These are phyloP conservation scores for Boletus sensibilis DNA, from an alignment of 768 basidiomycete genomes.

Conservation along the genomic window DNA sequence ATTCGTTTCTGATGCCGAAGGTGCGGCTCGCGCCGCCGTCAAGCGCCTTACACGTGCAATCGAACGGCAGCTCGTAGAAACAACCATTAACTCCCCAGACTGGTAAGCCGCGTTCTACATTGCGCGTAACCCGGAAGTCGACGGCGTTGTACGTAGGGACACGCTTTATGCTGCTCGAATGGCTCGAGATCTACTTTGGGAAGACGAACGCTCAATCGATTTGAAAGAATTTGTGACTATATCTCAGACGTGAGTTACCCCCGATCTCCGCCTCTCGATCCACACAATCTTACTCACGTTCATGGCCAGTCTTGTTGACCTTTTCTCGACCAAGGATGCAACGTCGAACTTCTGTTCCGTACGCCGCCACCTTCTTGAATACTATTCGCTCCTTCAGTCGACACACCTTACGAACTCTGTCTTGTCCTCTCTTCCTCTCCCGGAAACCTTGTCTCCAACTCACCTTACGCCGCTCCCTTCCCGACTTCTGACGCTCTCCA, in stretches of 20 bases:
- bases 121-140: constrained; percentile 10
- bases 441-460: constrained; percentile 78
- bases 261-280: constrained; percentile 21
- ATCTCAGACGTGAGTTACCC: constrained; percentile 79
- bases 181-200: constrained; percentile 94
- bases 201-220: constrained; percentile 69
- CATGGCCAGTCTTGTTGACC: constrained; percentile 72
- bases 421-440: constrained; percentile 80
- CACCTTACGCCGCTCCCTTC: constrained; percentile 71
- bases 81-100: constrained; percentile 90
- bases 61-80: constrained; percentile 64
- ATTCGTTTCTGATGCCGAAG: constrained; percentile 69
- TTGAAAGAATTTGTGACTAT: constrained; percentile 80
- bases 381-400: constrained; percentile 82
- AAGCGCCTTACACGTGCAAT: constrained; percentile 81
- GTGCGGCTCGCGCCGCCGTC: constrained; percentile 72
- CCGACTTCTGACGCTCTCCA: constrained; percentile 73
- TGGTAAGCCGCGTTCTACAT: constrained; percentile 60
- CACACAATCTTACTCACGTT: constrained; percentile 26
- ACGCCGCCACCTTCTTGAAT: constrained; percentile 74
- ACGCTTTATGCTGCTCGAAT: constrained; percentile 87
- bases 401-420: constrained; percentile 84
- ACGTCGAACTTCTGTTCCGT: constrained; percentile 59
- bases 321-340: constrained; percentile 71
- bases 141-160: constrained; percentile 57